Evolutionary conservation across 306 rosid species (phyloP), one percentile per base, ranked within the genome.

Genomic region (Lathyrus tuberosus): DNA sequence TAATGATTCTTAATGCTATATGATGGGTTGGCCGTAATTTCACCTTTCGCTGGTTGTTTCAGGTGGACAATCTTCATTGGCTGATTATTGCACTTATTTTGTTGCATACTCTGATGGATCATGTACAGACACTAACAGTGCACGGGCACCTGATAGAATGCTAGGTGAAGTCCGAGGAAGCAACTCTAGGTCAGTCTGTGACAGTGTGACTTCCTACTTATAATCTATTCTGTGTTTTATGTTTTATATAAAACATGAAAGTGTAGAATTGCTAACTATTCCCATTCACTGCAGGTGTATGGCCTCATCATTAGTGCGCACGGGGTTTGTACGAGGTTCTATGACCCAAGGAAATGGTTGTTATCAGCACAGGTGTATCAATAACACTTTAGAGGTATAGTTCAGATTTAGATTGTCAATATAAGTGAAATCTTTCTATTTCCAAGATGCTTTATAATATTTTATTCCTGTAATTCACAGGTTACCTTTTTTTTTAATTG

Each of bases 21-120:
- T 37, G 46, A 43, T 46, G 35, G n/a, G 7, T 72, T 76, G 43
- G 37, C 26, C 67, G 22, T 16, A 73, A 42, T 64, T 76, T 66
- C 74, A 43, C 13, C 33, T 20, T 26, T 61, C 20, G 14, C 65
- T 80, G 78, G 70, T 41, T 63, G 20, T 83, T 83, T 37, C 86
- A 95, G 99, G 99, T 75, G 99, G 99, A 26, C 99, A 91, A 71
- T 95, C 99, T 13, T 82, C 92, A 46, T 82, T 95, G 83, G 99
- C 99, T 62, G 99, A 95, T 83, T 95, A 95, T 84, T 95, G 99
- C 77, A 89, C 99, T 28, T 95, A 91, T 76, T 89, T 89, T 41
- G 96, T 95, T 35, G 93, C 99, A 35, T 95, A 95, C 81, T 91
- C 97, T 48, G 97, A 95, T 80, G 99, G 99, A 51, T 91, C 95